phyloP scores from a whole-genome alignment of 805 yeast species.

The Ogataea henricii region DNA sequence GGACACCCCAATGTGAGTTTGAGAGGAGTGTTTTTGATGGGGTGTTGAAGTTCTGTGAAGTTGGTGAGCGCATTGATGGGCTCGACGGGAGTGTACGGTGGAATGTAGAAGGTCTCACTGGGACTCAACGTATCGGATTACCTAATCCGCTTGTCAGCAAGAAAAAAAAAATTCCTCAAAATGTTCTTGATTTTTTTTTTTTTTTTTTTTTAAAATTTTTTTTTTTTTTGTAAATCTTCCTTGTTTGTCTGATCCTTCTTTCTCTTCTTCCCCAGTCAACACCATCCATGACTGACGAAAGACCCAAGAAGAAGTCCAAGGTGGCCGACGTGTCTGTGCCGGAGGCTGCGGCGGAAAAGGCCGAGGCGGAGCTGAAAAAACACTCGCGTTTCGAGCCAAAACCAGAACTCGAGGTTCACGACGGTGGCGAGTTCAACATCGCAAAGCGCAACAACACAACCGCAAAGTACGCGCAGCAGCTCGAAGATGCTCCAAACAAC shows the following conservation, averaged over 20 bases:
- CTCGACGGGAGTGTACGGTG: no score
- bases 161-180: not conserved
- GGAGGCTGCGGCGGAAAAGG: slow-evolving; percentile 66
- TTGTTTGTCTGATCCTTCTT: not conserved
- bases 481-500: slow-evolving; percentile 63
- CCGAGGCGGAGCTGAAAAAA: slow-evolving; percentile 52
- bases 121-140: no score
- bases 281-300: slow-evolving; percentile 32
- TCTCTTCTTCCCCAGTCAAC: not conserved
- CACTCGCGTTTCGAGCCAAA: slow-evolving; percentile 48
- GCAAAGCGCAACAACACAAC: slow-evolving; percentile 65
- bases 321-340: slow-evolving; percentile 54
- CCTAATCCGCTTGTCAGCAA: not conserved
- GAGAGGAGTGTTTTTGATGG: no score
- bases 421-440: slow-evolving; percentile 63
- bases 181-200: not conserved
- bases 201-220: slow-evolving; percentile 3
- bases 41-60: no score
- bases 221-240: not conserved
- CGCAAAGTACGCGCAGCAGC: slow-evolving; percentile 56
- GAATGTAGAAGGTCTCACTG: no score
- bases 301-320: slow-evolving; percentile 53
- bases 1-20: no score
- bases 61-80: no score
- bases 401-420: slow-evolving; percentile 51